Percentiles rank a stretch among this genome's conserved stretches.
phyloP scores from a whole-genome alignment of 176 grass and related monocot species.

The Eragrostis curvula region DNA sequence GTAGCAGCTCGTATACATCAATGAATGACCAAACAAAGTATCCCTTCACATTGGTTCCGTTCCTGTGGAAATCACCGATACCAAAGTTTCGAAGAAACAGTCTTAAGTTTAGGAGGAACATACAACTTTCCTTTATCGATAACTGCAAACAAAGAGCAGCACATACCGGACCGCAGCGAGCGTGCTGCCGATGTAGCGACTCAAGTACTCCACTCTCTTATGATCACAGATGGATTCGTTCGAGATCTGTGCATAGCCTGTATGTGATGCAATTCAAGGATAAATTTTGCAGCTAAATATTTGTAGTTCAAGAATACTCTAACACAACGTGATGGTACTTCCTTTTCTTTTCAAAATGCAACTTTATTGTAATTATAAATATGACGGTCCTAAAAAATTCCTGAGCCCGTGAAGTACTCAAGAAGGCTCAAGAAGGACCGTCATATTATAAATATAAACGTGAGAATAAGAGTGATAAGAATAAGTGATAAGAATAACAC shows the following conservation, averaged over 20 bases:
- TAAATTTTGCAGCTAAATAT: no score
- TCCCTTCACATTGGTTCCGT: conserved; percentile 61
- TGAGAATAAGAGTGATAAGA: no score
- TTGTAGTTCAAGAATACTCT: neutral
- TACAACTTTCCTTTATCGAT: neutral
- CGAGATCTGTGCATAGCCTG: conserved; percentile 40
- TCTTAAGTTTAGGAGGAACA: neutral
- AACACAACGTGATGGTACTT: no score
- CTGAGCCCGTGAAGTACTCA: no score
- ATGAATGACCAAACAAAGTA: conserved; percentile 81
- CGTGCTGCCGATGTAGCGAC: conserved; percentile 55
- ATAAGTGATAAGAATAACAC: no score
- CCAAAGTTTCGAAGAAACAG: neutral
- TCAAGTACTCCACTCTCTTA: conserved; percentile 65
- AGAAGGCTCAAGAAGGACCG: conserved; percentile 74
- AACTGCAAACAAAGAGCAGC: neutral
- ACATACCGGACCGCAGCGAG: conserved; percentile 57
- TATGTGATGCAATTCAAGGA: conserved; percentile 38
- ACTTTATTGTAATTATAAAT: conserved; percentile 16
- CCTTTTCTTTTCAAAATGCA: no score
- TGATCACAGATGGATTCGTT: conserved; percentile 36
- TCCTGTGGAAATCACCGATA: conserved; percentile 25
- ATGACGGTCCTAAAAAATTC: no score
- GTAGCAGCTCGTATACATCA: conserved; percentile 57
- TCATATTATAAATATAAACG: no score